Conservation (phyloP, 768 basidiomycete species). For the Russula ochroleuca region DNA sequence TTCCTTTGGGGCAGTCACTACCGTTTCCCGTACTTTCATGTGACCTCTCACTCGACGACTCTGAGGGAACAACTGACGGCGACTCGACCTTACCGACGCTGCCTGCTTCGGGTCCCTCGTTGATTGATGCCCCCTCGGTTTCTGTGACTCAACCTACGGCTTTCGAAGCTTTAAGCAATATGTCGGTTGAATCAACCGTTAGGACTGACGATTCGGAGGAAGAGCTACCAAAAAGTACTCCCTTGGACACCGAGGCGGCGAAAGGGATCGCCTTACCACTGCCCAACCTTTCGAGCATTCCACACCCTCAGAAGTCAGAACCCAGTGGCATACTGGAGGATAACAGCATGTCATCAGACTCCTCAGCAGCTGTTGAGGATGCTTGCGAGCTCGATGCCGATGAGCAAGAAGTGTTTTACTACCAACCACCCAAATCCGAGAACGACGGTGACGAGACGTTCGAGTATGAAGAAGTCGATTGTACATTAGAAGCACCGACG, state of each 20-base stretch:
- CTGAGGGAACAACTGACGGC: not conserved
- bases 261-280: not conserved
- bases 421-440: not conserved
- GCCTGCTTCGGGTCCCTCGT: not conserved
- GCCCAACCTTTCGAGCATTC: not conserved
- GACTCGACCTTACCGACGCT: not conserved
- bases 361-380: not conserved
- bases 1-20: not conserved
- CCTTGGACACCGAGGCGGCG: not conserved
- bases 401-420: not conserved
- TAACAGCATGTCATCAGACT: not conserved
- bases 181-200: not conserved
- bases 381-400: not conserved
- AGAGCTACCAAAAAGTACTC: not conserved
- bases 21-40: not conserved
- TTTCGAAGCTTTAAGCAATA: not conserved
- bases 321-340: not conserved
- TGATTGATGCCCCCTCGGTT: not conserved
- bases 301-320: not conserved
- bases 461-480: constrained; percentile 16
- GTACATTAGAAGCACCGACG: not conserved
- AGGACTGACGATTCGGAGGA: not conserved
- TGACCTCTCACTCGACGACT: not conserved
- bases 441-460: constrained; percentile 6
- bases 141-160: not conserved